Percentiles rank a stretch among this genome's conserved stretches.
Evolutionary conservation across 495 filamentous ascomycete genomes (phyloP).

Genomic region (Lasiosphaeria hispida): DNA sequence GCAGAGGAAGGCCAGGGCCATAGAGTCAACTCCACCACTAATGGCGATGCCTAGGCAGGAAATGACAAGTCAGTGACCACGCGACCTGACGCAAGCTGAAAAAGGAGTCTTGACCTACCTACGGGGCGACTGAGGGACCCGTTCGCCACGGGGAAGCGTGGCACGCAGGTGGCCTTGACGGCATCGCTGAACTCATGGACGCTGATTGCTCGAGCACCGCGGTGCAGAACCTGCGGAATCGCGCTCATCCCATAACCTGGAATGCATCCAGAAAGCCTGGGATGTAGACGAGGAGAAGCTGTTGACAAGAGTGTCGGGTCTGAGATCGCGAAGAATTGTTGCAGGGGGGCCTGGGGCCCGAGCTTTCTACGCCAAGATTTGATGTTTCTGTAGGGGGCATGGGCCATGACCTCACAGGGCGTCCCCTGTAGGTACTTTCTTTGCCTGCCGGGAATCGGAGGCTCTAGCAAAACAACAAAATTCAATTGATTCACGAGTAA

Average conservation of each 20-base stretch:
- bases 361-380: not conserved
- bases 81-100: not conserved
- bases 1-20: slow-evolving; percentile 84
- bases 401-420: slow-evolving; percentile 7
- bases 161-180: slow-evolving; percentile 49
- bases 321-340: not conserved
- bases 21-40: slow-evolving; percentile 94
- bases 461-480: not conserved
- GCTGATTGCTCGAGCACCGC: slow-evolving; percentile 46
- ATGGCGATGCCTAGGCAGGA: slow-evolving; percentile 50
- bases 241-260: slow-evolving; percentile 44
- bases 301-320: too few species aligned
- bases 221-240: slow-evolving; percentile 39
- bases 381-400: not conserved
- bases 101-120: slow-evolving; percentile 26
- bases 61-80: slow-evolving; percentile 2
- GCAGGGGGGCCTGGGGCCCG: not conserved
- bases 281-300: too few species aligned
- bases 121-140: slow-evolving; percentile 25
- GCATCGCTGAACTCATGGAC: slow-evolving; percentile 52
- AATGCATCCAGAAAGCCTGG: not conserved
- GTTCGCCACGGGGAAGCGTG: slow-evolving; percentile 36
- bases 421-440: not conserved
- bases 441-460: slow-evolving; percentile 13
- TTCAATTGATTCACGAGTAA: not conserved